Percentiles rank a stretch among this genome's conserved stretches.
These are phyloP conservation scores for Coccomyxa subellipsoidea DNA, from an alignment of 163 green algal genomes.

Conservation along the genomic window DNA sequence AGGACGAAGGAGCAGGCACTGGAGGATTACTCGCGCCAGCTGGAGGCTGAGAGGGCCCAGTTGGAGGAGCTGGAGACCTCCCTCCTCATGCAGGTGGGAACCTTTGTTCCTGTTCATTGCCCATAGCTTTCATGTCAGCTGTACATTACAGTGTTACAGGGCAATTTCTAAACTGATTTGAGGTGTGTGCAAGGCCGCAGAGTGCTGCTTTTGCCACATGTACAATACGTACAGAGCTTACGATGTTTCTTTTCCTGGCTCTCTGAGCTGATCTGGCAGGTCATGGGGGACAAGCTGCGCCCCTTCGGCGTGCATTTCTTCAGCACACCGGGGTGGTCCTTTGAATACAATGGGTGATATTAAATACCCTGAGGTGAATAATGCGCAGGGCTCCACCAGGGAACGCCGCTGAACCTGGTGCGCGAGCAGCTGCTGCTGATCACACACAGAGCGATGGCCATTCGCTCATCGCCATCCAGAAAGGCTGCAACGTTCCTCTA, in stretches of 20 bases:
- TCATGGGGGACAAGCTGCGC: neutral
- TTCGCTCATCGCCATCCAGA: neutral
- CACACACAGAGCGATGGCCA: neutral
- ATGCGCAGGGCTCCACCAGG: neutral
- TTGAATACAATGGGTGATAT: neutral
- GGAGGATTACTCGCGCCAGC: constrained; percentile 3
- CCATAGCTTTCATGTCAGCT: no score
- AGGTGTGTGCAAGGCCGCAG: neutral
- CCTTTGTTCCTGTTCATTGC: no score
- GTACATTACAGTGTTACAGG: no score
- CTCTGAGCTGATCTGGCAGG: neutral
- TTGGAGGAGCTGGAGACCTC: constrained; percentile 20
- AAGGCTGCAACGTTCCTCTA: no score
- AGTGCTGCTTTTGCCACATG: neutral
- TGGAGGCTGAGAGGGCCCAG: constrained; percentile 13
- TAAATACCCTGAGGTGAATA: no score
- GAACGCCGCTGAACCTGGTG: neutral
- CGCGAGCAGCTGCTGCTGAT: neutral
- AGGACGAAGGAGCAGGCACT: constrained; percentile 1
- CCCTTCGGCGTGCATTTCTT: neutral
- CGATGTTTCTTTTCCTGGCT: neutral
- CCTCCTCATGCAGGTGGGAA: constrained; percentile 21
- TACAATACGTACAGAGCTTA: neutral
- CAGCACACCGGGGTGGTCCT: neutral
- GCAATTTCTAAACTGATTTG: neutral